phyloP scores from a whole-genome alignment of 768 basidiomycete genomes.

The Coprinopsis marcescibilis region DNA sequence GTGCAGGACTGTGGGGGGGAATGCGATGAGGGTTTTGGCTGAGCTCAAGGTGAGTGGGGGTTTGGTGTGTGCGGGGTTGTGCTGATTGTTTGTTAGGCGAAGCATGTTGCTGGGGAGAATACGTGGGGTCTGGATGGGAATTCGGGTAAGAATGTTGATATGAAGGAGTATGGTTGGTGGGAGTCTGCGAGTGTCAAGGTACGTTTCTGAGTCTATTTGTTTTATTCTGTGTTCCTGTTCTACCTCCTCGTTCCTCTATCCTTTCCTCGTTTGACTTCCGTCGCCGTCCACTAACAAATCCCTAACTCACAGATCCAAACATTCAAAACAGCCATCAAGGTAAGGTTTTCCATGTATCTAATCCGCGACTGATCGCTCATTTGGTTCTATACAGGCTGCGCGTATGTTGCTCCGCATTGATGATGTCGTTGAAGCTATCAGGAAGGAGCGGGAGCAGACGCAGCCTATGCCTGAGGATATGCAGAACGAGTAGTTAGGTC shows the following conservation, averaged over 20 bases:
- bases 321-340: conserved; percentile 95
- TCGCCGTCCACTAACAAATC: neutral
- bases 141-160: conserved; percentile 92
- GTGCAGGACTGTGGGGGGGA: conserved; percentile 92
- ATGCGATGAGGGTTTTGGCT: conserved; percentile 88
- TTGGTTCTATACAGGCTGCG: too few relatives aligned
- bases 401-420: conserved; percentile 90
- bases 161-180: conserved; percentile 90
- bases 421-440: conserved; percentile 86
- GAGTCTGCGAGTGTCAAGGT: conserved; percentile 97
- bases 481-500: conserved; percentile 24
- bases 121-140: conserved; percentile 96
- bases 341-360: conserved; percentile 18
- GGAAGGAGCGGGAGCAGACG: conserved; percentile 62
- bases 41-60: conserved; percentile 70
- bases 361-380: conserved; percentile 1
- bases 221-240: neutral
- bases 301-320: conserved; percentile 69
- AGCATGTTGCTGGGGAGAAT: conserved; percentile 86
- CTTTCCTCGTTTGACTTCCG: too few relatives aligned
- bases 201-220: neutral
- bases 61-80: neutral
- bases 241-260: too few relatives aligned
- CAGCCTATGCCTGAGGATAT: conserved; percentile 55
- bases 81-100: conserved; percentile 56